Conservation (phyloP, 495 filamentous ascomycete species). For the Annulohypoxylon moriforme region DNA sequence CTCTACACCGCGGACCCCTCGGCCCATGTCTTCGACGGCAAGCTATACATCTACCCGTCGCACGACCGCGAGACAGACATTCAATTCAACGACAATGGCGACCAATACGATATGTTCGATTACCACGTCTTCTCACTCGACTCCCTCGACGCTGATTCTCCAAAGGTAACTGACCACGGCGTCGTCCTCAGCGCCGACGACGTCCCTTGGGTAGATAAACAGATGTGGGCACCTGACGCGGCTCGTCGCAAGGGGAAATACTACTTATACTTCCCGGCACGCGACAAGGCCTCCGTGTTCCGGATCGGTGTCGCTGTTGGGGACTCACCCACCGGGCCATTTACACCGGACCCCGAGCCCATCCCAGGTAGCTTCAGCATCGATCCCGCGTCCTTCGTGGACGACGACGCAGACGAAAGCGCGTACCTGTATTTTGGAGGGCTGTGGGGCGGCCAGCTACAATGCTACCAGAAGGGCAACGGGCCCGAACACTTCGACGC, state of each 20-base stretch:
- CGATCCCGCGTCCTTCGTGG: slow-evolving; percentile 72
- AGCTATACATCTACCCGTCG: slow-evolving; percentile 73
- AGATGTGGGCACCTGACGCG: slow-evolving; percentile 74
- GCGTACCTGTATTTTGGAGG: slow-evolving; percentile 75
- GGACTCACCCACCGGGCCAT: slow-evolving; percentile 67
- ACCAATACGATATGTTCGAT: slow-evolving; percentile 84
- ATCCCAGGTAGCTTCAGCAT: slow-evolving; percentile 71
- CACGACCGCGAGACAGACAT: slow-evolving; percentile 73
- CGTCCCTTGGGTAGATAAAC: slow-evolving; percentile 72
- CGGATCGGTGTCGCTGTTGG: slow-evolving; percentile 71
- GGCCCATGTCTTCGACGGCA: slow-evolving; percentile 71
- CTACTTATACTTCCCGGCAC: slow-evolving; percentile 73
- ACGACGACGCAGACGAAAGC: slow-evolving; percentile 59
- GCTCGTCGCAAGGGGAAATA: slow-evolving; percentile 69
- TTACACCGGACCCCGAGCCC: slow-evolving; percentile 65
- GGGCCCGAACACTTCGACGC: slow-evolving; percentile 57
- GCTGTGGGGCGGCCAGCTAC: slow-evolving; percentile 78
- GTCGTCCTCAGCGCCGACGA: slow-evolving; percentile 64
- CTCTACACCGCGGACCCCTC: slow-evolving; percentile 79
- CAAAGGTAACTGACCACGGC: slow-evolving; percentile 68
- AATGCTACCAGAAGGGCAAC: slow-evolving; percentile 61
- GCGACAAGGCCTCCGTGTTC: slow-evolving; percentile 69
- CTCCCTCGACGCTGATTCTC: slow-evolving; percentile 46
- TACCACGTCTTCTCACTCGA: slow-evolving; percentile 73
- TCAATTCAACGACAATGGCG: slow-evolving; percentile 79